These are phyloP conservation scores for Medicago lupulina DNA, from an alignment of 306 rosid genomes.

Conservation along the genomic window DNA sequence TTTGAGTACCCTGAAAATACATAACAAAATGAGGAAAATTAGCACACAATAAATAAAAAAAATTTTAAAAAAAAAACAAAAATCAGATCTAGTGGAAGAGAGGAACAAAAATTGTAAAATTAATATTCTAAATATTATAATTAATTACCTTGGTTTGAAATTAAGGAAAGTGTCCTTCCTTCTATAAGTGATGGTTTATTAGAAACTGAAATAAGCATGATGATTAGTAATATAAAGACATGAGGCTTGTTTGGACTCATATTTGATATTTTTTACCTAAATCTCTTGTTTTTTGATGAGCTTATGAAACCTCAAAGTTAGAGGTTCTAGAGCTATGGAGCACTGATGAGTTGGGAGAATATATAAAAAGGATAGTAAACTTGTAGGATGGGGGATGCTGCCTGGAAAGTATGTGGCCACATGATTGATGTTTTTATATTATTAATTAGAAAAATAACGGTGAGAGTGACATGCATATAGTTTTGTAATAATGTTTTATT, in stretches of 20 bases:
- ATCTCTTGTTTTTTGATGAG: constrained; percentile 10
- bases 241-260: constrained; percentile 42
- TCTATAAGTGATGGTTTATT: constrained; percentile 36
- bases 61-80: neutral
- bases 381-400: constrained; percentile 24
- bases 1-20: constrained; percentile 42
- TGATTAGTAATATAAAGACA: constrained; percentile 33
- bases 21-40: neutral
- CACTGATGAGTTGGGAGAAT: constrained; percentile 6
- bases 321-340: constrained; percentile 37
- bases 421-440: constrained; percentile 45
- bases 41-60: neutral
- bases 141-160: constrained; percentile 46
- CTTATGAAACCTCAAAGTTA: constrained; percentile 41
- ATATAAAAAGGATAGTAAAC: neutral
- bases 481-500: neutral
- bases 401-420: constrained; percentile 39
- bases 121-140: neutral
- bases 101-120: neutral
- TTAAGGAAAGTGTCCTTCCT: constrained; percentile 50
- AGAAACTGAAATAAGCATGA: constrained; percentile 40
- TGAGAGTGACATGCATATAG: constrained; percentile 35
- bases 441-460: neutral
- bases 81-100: neutral
- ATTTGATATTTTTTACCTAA: neutral